A percentile compares a stretch with the other conserved stretches of the same genome.
phyloP scores from a whole-genome alignment of 2,329 filamentous ascomycete species.

The Alternaria solani region DNA sequence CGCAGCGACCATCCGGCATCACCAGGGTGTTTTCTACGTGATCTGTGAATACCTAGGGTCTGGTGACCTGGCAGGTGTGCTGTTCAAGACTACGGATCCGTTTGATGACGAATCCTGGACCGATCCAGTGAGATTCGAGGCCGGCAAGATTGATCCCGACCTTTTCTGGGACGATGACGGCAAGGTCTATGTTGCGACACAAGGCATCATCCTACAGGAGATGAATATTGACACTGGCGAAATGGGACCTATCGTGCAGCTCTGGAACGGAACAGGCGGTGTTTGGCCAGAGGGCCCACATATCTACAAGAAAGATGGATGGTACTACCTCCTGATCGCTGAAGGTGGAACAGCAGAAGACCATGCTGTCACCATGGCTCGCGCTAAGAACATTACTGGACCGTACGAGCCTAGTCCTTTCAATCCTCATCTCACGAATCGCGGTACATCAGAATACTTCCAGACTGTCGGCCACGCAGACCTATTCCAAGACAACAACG shows the following conservation, averaged over 20 bases:
- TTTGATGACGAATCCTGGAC: slow-evolving; percentile 27
- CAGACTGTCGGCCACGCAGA: slow-evolving; percentile 42
- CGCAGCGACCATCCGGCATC: slow-evolving; percentile 34
- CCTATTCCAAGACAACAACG: slow-evolving; percentile 35
- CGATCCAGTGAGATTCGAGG: slow-evolving; percentile 35
- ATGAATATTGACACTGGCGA: slow-evolving; percentile 48
- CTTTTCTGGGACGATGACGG: slow-evolving; percentile 66
- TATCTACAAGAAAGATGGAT: slow-evolving; percentile 47
- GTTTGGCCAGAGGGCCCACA: slow-evolving; percentile 48
- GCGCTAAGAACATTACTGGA: slow-evolving; percentile 44
- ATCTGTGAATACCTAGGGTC: slow-evolving; percentile 26
- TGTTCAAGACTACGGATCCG: slow-evolving; percentile 28
- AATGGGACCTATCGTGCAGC: slow-evolving; percentile 37
- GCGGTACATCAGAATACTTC: slow-evolving; percentile 47
- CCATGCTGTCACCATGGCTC: slow-evolving; percentile 48
- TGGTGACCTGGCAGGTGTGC: not conserved
- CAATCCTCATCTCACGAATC: slow-evolving; percentile 47
- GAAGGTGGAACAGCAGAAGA: slow-evolving; percentile 48
- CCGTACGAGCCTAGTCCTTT: slow-evolving; percentile 43
- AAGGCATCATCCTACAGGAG: slow-evolving; percentile 29
- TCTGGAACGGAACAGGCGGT: slow-evolving; percentile 29
- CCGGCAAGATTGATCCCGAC: slow-evolving; percentile 56
- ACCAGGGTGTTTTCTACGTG: slow-evolving; percentile 31
- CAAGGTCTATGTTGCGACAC: slow-evolving; percentile 55
- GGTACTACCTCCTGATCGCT: slow-evolving; percentile 44